Evolutionary conservation across 768 basidiomycete genomes (phyloP), one percentile per base, ranked within the genome.

Genomic region (Guyanaporus albipodus): DNA sequence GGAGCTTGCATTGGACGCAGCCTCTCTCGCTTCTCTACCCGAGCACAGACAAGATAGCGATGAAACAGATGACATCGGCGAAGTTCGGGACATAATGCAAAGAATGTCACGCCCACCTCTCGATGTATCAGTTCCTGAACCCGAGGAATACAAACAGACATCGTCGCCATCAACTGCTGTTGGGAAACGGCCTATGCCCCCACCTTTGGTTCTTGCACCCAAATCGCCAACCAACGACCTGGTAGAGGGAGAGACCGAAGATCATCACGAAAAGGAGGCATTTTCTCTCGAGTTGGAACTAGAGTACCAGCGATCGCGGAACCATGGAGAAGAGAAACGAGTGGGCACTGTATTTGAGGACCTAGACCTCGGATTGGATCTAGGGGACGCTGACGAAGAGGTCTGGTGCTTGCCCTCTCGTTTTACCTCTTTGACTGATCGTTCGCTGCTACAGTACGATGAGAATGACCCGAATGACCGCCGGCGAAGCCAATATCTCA

Each of bases 381-480:
- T 71, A 2, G 67, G 66, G 21, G 66, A 72, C n/a, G 70, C 72
- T 22, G 73, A 72, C 10, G 67, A 72, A 44, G 71, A 73, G 38
- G 68, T 69, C 63, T 63, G 67, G 63, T 66, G 33, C 32, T 37
- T 31, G 45, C 47, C 31, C 40, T 31, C 14, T 46, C 23, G 11
- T 39, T 40, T 36, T 19, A 24, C 18, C 34, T 42, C 44, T 19
- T 35, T 12, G 42, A 33, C 56, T 66, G 48, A 58, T 54, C 50
- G 36, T 38, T 32, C 44, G 26, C 42, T 22, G 18, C 38, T 27
- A 7, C 55, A 87, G 84, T 83, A 76, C 54, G 83, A 87, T 49
- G 77, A 80, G 36, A 70, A 79, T 54, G 87, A 88, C 56, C 83
- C 84, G 35, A 73, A 87, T 57, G 87, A 88, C 65, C 76, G 78